Percentiles rank a stretch among this genome's conserved stretches.
Evolutionary conservation across 202 grass and related monocot genomes (phyloP).

Genomic region (Carex arenaria): DNA sequence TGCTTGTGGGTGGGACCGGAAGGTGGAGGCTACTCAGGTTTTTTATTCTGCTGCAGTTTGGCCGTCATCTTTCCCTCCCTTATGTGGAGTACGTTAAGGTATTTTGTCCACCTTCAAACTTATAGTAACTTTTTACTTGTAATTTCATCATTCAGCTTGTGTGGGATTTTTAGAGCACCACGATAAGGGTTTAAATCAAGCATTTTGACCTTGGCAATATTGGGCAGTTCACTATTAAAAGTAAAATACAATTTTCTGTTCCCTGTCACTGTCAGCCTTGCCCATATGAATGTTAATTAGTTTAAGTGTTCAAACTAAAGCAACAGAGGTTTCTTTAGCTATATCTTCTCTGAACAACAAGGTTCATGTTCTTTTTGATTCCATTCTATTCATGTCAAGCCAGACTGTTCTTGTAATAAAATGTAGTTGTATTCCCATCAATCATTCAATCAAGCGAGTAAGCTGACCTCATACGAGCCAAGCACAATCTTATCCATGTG

Average conservation of each 20-base stretch:
- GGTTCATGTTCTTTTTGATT: neutral
- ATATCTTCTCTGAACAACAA: neutral
- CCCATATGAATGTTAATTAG: neutral
- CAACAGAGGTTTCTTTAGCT: neutral
- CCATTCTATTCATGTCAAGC: neutral
- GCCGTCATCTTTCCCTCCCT: conserved; percentile 83
- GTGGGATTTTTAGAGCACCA: neutral
- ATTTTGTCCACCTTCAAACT: conserved; percentile 4
- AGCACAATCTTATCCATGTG: neutral
- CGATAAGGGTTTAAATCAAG: neutral
- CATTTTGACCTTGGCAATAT: neutral
- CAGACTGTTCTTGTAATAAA: neutral
- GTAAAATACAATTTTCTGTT: neutral
- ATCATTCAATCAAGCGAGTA: neutral
- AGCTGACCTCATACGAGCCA: neutral
- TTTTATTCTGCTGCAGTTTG: conserved; percentile 87
- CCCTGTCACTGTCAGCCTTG: neutral
- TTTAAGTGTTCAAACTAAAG: neutral
- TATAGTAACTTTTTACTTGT: neutral
- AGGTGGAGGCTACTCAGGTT: conserved; percentile 86
- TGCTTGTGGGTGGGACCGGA: conserved; percentile 79
- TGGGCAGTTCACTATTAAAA: neutral
- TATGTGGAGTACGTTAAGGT: conserved; percentile 98
- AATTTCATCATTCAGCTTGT: neutral
- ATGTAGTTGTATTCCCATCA: neutral